Conservation (phyloP, 164 flowering plant species). For the Dillenia suffruticosa region DNA sequence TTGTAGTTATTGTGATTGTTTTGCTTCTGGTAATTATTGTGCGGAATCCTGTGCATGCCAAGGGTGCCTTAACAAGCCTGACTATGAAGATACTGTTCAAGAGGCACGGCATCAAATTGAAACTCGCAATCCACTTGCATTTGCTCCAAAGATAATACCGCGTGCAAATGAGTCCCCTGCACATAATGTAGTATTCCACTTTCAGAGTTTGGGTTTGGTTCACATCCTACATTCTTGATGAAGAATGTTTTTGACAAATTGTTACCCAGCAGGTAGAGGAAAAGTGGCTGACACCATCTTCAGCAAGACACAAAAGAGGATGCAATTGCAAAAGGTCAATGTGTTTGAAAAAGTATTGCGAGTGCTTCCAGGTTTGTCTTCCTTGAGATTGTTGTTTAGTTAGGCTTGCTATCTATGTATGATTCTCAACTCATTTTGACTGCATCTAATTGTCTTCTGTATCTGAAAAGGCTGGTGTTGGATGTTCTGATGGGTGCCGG, state of each 20-base stretch:
- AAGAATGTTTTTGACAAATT: not conserved
- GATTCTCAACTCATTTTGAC: slow-evolving; percentile 4
- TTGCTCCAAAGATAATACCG: slow-evolving; percentile 67
- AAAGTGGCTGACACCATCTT: slow-evolving; percentile 41
- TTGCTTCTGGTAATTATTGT: slow-evolving; percentile 81
- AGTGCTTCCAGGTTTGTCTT: slow-evolving; percentile 69
- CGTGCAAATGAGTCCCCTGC: slow-evolving; percentile 20
- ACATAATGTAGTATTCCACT: slow-evolving; percentile 29
- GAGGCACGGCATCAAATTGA: slow-evolving; percentile 58
- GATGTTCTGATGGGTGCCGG: slow-evolving; percentile 56
- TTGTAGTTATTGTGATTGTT: slow-evolving; percentile 85
- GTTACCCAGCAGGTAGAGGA: slow-evolving; percentile 39
- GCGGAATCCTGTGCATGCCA: slow-evolving; percentile 68
- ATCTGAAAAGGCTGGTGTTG: slow-evolving; percentile 48
- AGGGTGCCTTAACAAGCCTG: slow-evolving; percentile 69
- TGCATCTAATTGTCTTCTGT: slow-evolving; percentile 8
- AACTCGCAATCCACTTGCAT: slow-evolving; percentile 77
- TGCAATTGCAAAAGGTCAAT: slow-evolving; percentile 89
- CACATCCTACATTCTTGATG: too few relatives aligned
- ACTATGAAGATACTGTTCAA: slow-evolving; percentile 60
- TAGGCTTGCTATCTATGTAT: not conserved
- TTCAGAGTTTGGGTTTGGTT: not conserved
- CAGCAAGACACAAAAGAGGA: slow-evolving; percentile 78
- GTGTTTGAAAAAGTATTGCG: slow-evolving; percentile 84
- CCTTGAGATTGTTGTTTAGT: not conserved